These are phyloP conservation scores for Aspergillus sp. DNA, from an alignment of 2,329 filamentous ascomycete species.

Conservation along the genomic window DNA sequence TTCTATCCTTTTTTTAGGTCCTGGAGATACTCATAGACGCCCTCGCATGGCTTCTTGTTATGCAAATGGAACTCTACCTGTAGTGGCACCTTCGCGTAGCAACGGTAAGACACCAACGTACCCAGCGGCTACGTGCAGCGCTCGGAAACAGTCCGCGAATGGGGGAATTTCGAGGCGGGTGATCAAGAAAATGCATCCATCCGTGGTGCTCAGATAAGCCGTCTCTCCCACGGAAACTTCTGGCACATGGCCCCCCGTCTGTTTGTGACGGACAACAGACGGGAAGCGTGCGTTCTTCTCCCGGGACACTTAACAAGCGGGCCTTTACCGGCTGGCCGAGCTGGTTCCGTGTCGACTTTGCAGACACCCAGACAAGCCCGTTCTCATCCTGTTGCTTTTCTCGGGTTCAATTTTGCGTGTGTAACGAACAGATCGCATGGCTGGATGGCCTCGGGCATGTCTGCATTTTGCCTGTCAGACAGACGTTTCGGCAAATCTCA, in stretches of 20 bases:
- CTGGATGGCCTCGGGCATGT: conserved; percentile 12
- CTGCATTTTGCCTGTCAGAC: conserved; percentile 14
- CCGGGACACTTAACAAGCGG: background rate
- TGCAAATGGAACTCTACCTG: background rate
- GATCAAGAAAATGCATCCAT: conserved; percentile 8
- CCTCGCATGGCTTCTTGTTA: background rate
- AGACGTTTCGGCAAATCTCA: conserved; percentile 11
- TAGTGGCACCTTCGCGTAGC: conserved; percentile 4
- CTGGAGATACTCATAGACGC: background rate
- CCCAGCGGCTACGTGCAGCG: conserved; percentile 23
- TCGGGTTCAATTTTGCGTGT: conserved; percentile 8
- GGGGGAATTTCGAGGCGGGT: conserved; percentile 16
- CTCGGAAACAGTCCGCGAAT: conserved; percentile 20
- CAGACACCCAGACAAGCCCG: background rate
- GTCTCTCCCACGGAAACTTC: background rate
- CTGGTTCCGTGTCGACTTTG: background rate
- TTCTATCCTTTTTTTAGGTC: background rate
- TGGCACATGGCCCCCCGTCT: background rate
- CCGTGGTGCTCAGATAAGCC: conserved; percentile 2
- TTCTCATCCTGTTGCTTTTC: background rate
- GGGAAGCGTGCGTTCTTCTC: background rate
- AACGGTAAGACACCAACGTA: conserved; percentile 25
- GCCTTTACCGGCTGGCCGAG: background rate
- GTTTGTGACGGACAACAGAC: conserved; percentile 1
- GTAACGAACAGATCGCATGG: conserved; percentile 18